phyloP scores from a whole-genome alignment of 176 grass and related monocot species.

The Pontederia crassipes region DNA sequence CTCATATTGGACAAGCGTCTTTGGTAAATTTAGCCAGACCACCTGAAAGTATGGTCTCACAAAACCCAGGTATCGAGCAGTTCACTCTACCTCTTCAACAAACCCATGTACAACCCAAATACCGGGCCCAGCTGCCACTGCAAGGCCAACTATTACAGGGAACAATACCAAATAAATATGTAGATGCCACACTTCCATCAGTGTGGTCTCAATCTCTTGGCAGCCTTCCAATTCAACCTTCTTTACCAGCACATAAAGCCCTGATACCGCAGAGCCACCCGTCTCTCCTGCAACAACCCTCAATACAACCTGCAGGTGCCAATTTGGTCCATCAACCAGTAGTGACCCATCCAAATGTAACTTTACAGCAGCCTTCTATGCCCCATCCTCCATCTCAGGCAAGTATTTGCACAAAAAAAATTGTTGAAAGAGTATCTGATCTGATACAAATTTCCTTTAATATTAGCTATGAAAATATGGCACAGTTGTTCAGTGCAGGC shows the following conservation, averaged over 20 bases:
- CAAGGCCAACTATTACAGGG: slow-evolving; percentile 27
- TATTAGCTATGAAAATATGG: too few relatives aligned
- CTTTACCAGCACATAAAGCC: slow-evolving; percentile 36
- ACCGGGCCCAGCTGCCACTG: slow-evolving; percentile 32
- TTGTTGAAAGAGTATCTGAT: too few relatives aligned
- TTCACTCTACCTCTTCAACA: slow-evolving; percentile 24
- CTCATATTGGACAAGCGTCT: slow-evolving; percentile 39
- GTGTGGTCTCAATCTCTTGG: slow-evolving; percentile 33
- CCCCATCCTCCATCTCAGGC: slow-evolving; percentile 52
- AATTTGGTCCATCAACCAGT: slow-evolving; percentile 17
- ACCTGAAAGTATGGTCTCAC: slow-evolving; percentile 15
- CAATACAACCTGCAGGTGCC: slow-evolving; percentile 26
- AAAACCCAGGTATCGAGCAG: slow-evolving; percentile 41
- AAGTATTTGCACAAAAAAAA: slow-evolving; percentile 20
- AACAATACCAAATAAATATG: slow-evolving; percentile 15
- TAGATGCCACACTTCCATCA: slow-evolving; percentile 20
- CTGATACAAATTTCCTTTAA: too few relatives aligned
- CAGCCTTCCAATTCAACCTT: slow-evolving; percentile 35
- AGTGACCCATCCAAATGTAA: slow-evolving; percentile 20
- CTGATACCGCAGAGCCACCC: slow-evolving; percentile 43
- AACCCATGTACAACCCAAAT: slow-evolving; percentile 30
- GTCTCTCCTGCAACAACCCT: slow-evolving; percentile 38
- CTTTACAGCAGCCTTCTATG: slow-evolving; percentile 35
- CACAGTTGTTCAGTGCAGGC: too few relatives aligned
- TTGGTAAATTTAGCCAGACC: slow-evolving; percentile 29